A percentile compares a stretch with the other conserved stretches of the same genome.
Evolutionary conservation across 2,329 filamentous ascomycete species (phyloP).

Genomic region (Aspergillus brasiliensis): DNA sequence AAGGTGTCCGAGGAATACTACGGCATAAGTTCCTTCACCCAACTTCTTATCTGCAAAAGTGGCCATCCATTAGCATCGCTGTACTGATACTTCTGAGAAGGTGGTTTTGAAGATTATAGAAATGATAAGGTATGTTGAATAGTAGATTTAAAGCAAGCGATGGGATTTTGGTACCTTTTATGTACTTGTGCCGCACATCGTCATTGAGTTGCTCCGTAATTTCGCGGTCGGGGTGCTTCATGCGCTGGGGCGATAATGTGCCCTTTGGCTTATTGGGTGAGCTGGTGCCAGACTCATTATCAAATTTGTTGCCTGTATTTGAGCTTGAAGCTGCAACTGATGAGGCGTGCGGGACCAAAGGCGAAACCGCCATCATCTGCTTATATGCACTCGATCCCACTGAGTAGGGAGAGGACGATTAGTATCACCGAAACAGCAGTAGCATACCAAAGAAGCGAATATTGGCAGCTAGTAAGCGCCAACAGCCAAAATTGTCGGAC

Average conservation of each 20-base stretch:
- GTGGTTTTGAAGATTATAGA: neutral
- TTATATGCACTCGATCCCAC: neutral
- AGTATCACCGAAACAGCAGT: neutral
- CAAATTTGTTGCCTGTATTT: constrained; percentile 36
- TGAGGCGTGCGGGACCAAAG: constrained; percentile 43
- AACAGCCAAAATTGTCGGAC: neutral
- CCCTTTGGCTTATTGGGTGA: constrained; percentile 23
- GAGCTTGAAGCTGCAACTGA: constrained; percentile 35
- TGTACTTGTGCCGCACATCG: constrained; percentile 81
- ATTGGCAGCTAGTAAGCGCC: neutral
- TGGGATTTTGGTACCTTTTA: constrained; percentile 64
- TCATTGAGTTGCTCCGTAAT: constrained; percentile 77
- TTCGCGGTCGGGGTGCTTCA: constrained; percentile 38
- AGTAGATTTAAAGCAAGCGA: neutral
- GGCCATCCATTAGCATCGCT: neutral
- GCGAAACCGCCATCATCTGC: constrained; percentile 45
- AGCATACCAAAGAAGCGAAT: neutral
- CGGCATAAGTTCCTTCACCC: constrained; percentile 94
- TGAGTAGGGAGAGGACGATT: neutral
- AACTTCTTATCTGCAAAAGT: constrained; percentile 72
- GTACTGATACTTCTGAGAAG: neutral
- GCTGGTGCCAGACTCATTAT: constrained; percentile 36
- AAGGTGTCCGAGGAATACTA: constrained; percentile 87
- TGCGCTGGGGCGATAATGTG: constrained; percentile 18
- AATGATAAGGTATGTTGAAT: neutral